phyloP scores from a whole-genome alignment of 768 basidiomycete species.

The Termitomyces sp. region DNA sequence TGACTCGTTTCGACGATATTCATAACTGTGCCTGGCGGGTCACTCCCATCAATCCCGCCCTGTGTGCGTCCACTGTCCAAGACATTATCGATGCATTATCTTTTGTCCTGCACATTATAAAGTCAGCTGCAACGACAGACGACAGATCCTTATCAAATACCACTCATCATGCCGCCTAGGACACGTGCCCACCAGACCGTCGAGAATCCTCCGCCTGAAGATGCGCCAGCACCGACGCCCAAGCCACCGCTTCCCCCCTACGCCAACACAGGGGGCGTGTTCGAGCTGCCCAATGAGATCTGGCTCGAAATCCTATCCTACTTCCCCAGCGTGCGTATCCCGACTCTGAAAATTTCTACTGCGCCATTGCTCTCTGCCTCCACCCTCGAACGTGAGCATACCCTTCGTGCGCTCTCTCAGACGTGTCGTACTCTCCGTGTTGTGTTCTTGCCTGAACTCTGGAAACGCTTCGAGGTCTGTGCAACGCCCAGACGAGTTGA shows the following conservation, averaged over 20 bases:
- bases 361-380: conserved; percentile 13
- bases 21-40: no score
- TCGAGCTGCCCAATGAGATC: conserved; percentile 26
- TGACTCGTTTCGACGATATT: no score
- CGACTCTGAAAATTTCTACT: conserved; percentile 10
- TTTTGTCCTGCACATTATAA: no score
- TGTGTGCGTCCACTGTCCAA: no score
- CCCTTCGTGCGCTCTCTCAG: conserved; percentile 30
- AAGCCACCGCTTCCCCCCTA: neutral
- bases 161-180: conserved; percentile 1
- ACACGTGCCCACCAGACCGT: conserved; percentile 2
- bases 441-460: conserved; percentile 25
- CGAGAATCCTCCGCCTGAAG: neutral
- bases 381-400: conserved; percentile 23
- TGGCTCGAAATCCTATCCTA: conserved; percentile 28
- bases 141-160: neutral
- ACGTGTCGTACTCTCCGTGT: conserved; percentile 24
- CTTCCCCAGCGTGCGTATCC: conserved; percentile 18
- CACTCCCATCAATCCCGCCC: no score
- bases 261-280: conserved; percentile 5
- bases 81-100: neutral
- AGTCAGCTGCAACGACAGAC: neutral
- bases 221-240: neutral
- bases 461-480: conserved; percentile 29
- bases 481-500: conserved; percentile 6